These are phyloP conservation scores for Nannochloris sp. DNA, from an alignment of 139 green algal genomes.

Conservation along the genomic window DNA sequence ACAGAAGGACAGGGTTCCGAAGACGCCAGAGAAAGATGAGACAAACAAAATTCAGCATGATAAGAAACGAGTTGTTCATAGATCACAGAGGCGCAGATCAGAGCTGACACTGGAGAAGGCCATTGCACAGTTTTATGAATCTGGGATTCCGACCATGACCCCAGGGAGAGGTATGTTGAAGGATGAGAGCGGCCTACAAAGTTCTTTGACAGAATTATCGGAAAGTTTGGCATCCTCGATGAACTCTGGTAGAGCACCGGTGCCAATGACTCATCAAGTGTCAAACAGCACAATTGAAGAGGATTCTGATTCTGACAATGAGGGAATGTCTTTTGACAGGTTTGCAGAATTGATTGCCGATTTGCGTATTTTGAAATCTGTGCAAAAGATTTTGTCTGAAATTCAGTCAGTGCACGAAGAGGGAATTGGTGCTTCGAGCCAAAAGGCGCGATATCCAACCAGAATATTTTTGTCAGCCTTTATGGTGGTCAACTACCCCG, in stretches of 20 bases:
- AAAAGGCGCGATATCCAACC: constrained; percentile 55
- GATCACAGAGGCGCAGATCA: no score
- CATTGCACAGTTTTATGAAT: background rate
- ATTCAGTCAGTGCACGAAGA: constrained; percentile 35
- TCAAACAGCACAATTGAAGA: background rate
- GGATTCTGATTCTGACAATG: background rate
- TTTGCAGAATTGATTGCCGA: constrained; percentile 52
- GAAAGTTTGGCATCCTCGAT: background rate
- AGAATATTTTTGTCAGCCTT: constrained; percentile 79
- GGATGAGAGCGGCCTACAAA: background rate
- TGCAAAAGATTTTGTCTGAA: constrained; percentile 47
- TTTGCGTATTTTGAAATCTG: constrained; percentile 37
- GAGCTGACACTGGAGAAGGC: background rate
- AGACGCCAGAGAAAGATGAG: background rate
- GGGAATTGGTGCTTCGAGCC: background rate
- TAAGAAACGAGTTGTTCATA: no score
- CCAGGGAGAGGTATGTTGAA: no score
- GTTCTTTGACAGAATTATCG: background rate
- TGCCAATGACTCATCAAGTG: background rate
- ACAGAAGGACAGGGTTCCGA: background rate
- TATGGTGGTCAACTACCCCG: constrained; percentile 74
- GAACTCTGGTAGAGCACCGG: background rate
- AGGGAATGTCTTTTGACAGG: constrained; percentile 43
- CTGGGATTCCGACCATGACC: background rate
- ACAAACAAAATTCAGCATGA: background rate